Percentiles rank a stretch among this genome's conserved stretches.
Evolutionary conservation across 192 early-diverging fungal genomes (phyloP).

Genomic region (Powellomyces hirtus): DNA sequence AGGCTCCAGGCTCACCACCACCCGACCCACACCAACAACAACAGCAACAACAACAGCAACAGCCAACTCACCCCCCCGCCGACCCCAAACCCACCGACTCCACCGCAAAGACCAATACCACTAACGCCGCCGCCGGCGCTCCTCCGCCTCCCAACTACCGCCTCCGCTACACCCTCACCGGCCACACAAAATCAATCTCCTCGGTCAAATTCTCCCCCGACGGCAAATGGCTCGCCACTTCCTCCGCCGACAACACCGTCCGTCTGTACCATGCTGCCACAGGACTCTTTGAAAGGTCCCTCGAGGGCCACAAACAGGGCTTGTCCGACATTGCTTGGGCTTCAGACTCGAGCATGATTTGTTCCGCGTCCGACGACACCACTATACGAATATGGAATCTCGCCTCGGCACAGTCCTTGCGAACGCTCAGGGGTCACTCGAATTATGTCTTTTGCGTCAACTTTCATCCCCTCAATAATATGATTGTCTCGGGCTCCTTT

Average conservation of each 20-base stretch:
- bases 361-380: constrained; percentile 93
- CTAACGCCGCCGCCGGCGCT: neutral
- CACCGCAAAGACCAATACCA: too few relatives aligned
- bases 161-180: constrained; percentile 82
- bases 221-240: constrained; percentile 92
- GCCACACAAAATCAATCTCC: constrained; percentile 92
- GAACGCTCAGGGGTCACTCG: constrained; percentile 85
- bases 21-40: too few relatives aligned
- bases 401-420: constrained; percentile 67
- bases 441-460: constrained; percentile 98
- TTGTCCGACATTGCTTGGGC: constrained; percentile 98
- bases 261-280: constrained; percentile 89
- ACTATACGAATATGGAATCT: constrained; percentile 92
- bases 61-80: too few relatives aligned
- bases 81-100: too few relatives aligned
- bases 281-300: constrained; percentile 78
- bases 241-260: constrained; percentile 91
- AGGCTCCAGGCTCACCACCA: too few relatives aligned
- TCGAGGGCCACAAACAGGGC: constrained; percentile 88
- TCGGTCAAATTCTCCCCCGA: constrained; percentile 98
- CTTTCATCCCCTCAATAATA: constrained; percentile 89
- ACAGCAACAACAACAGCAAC: too few relatives aligned
- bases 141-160: constrained; percentile 68
- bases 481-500: constrained; percentile 96
- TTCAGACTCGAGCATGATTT: constrained; percentile 81